Percentiles rank a stretch among this genome's conserved stretches.
These are phyloP conservation scores for Penium margaritaceum DNA, from an alignment of 139 green algal genomes.

Conservation along the genomic window DNA sequence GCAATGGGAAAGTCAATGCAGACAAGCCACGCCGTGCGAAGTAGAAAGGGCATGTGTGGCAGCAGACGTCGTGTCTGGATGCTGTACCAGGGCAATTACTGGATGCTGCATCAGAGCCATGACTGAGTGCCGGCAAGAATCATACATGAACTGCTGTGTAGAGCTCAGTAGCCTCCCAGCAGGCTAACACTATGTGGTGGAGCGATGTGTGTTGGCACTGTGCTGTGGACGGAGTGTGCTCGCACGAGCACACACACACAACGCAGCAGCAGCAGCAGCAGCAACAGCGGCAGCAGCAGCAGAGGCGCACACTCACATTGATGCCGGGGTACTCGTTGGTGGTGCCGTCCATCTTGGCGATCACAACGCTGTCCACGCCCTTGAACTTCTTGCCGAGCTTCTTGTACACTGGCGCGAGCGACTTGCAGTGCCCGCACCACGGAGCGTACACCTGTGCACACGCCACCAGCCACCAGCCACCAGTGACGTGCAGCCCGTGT, in stretches of 20 bases:
- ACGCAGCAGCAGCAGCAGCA: background rate
- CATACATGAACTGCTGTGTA: background rate
- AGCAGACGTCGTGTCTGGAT: no score
- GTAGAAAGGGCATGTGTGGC: no score
- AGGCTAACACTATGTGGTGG: background rate
- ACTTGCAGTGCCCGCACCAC: slow-evolving; percentile 85
- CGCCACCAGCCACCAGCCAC: no score
- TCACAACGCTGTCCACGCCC: slow-evolving; percentile 52
- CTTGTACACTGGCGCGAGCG: slow-evolving; percentile 71
- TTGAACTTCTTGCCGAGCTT: slow-evolving; percentile 76
- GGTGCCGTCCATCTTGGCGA: slow-evolving; percentile 57
- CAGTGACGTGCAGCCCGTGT: no score
- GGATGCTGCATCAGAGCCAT: no score
- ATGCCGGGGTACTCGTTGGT: slow-evolving; percentile 40
- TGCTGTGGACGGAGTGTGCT: no score
- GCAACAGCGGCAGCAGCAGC: background rate
- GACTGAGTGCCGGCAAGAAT: no score
- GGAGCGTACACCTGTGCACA: slow-evolving; percentile 74
- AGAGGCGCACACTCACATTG: background rate
- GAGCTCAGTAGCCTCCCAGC: background rate
- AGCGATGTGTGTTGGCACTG: no score
- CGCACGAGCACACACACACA: background rate
- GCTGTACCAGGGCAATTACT: no score
- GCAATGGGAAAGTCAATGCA: no score
- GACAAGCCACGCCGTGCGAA: no score